Base-by-base conservation (phyloP, 2,329 filamentous ascomycete species). In the Amauroascus verrucosus region DNA sequence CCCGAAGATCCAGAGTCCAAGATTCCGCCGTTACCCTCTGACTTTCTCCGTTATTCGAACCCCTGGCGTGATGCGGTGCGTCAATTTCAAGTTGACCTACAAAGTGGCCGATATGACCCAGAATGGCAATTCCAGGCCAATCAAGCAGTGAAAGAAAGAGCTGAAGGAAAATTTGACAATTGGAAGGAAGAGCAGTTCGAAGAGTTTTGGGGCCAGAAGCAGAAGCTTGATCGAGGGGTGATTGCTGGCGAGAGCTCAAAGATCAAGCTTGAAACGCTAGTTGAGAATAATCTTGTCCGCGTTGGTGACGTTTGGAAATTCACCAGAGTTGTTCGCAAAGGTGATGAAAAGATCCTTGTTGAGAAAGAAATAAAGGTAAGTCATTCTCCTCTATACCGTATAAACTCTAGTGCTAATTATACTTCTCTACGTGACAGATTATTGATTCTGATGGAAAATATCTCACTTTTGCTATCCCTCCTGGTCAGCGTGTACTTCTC, bases 171-270 rank as follows among this genome's bases (percentile, higher is more conserved):
- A 6, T 84, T 78, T 57, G 79, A 84, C 59, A 67, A 67, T 5
- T 80, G 75, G 66, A 77, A 81, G 63, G 74, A 75, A 44, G 64
- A 68, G 44, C 74, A 80, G 55, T 75, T 75, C 13, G 77, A 83
- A 62, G 63, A 71, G 53, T 78, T 76, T 58, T 83, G 79, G 77
- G 79, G 79, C 0, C 75, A 80, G 62, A 79, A 78, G 57, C 71
- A 72, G 62, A 71, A 66, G 55, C 55, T 69, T 33, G 60, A 63
- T 41, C 59, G 57, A 33, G 55, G 54, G 7, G 56, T 69, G 16
- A n/a, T 62, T 50, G 70, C 73, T 7, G 73, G 73, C 3, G 69
- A 75, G 53, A 70, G 67, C 54, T 66, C 66, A 4, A 69, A 65
- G 32, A 62, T 74, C 13, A 73, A 67, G 54, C 50, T 74, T 24